Conservation (phyloP, 257 asterid species). For the Solanum ahanhuiri region DNA sequence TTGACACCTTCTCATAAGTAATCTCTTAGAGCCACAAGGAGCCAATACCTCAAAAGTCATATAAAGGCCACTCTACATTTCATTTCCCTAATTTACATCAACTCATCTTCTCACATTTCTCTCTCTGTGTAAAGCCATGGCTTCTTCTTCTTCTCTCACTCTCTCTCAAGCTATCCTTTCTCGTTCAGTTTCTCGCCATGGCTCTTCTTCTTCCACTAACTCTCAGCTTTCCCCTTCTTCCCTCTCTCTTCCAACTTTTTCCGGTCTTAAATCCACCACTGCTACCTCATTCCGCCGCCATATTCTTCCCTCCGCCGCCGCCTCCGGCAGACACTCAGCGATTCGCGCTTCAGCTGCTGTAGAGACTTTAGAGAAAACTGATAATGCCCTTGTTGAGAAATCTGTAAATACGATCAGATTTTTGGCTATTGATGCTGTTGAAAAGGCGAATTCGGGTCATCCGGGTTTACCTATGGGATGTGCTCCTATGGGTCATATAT, state of each 20-base stretch:
- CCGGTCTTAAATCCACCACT: slow-evolving; percentile 47
- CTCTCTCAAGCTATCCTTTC: slow-evolving; percentile 84
- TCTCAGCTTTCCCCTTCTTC: slow-evolving; percentile 7
- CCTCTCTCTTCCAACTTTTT: slow-evolving; percentile 35
- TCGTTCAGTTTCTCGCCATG: slow-evolving; percentile 43
- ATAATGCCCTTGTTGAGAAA: slow-evolving; percentile 51
- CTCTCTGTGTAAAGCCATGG: slow-evolving; percentile 41
- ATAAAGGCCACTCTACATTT: not conserved
- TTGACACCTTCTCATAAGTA: not conserved
- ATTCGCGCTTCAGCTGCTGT: slow-evolving; percentile 49
- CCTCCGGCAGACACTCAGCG: slow-evolving; percentile 3
- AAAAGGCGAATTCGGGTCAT: slow-evolving; percentile 86
- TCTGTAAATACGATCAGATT: slow-evolving; percentile 71
- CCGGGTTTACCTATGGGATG: slow-evolving; percentile 94
- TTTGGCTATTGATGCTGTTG: slow-evolving; percentile 80
- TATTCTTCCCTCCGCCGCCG: slow-evolving; percentile 26
- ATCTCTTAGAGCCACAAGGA: not conserved
- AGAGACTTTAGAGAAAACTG: slow-evolving; percentile 43
- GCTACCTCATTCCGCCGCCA: slow-evolving; percentile 9
- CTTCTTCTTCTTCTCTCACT: slow-evolving; percentile 77
- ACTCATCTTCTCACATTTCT: slow-evolving; percentile 6
- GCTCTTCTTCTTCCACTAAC: slow-evolving; percentile 4
- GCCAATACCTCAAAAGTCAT: not conserved
- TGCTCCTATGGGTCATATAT: slow-evolving; percentile 78
- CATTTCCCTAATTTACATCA: slow-evolving; percentile 6